Base-by-base conservation (phyloP, 139 green algal species). In the Picochlorum sp. region DNA sequence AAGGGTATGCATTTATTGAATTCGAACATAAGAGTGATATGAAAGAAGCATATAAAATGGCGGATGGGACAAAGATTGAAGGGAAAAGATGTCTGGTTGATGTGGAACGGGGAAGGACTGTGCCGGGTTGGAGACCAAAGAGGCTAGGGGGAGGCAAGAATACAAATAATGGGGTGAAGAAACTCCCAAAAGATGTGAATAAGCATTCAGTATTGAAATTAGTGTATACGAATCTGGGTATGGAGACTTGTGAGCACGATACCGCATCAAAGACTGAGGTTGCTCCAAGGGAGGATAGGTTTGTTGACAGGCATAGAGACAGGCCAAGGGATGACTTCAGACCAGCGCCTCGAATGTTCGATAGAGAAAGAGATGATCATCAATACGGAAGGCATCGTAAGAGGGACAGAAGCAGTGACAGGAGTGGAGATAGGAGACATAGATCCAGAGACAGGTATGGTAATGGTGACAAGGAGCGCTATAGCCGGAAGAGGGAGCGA, bases 1-100 rank as follows among this genome's bases (percentile, higher is more conserved):
- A 82, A 0, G 87, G 87, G 25, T 95, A 95, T 59, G 87, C 83
- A 0, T 95, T 95, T 49, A 71, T 95, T 6, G 87, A 95, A 76
- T 95, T 73, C 61, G 87, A 95, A 71, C 75, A 89, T 67, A 91
- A 92, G 74, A 76, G 75, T 31, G 87, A 95, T 77, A 92, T 94
- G 85, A 95, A 95, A 75, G 72, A 83, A 59, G 87, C 87, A 1
- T 95, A 94, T 76, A 95, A 95, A 73, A 51, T 57, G 29, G 75
- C 70, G 0, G 87, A 94, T 43, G 85, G 87, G 7, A 70, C 64
- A 22, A 89, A 88, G 67, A 69, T 95, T 16, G 86, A 94, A 66
- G 80, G 79, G 7, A 67, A 77, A 37, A 65, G 86, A 8, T 62
- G 86, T 18, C 44, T 89, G 6, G 87, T 95, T 35, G 87, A 95